Percentiles rank a stretch among this genome's conserved stretches.
phyloP scores from a whole-genome alignment of 164 flowering plant species.

The Macadamia integrifolia region DNA sequence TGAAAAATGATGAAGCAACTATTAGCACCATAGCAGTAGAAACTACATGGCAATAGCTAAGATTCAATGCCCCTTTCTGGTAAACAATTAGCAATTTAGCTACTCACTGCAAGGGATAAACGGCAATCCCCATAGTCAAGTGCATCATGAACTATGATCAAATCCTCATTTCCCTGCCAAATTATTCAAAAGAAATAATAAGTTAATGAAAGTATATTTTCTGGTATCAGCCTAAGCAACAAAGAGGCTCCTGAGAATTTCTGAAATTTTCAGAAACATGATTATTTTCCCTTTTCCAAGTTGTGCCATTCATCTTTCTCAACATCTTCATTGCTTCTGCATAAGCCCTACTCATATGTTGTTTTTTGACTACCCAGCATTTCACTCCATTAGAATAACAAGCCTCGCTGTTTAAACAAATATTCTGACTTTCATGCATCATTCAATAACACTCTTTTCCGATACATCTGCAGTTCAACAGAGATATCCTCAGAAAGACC shows the following conservation, averaged over 20 bases:
- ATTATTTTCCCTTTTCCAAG: too few relatives aligned
- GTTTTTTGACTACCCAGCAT: too few relatives aligned
- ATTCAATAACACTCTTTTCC: too few relatives aligned
- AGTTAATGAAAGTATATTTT: neutral
- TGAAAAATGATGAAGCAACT: conserved; percentile 17
- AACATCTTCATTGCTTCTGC: neutral
- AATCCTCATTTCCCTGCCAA: conserved; percentile 68
- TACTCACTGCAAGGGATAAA: conserved; percentile 82
- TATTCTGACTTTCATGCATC: too few relatives aligned
- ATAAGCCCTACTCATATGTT: too few relatives aligned
- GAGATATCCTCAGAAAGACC: too few relatives aligned
- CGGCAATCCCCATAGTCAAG: conserved; percentile 89
- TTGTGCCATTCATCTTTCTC: neutral
- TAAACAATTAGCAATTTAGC: neutral
- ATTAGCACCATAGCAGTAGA: conserved; percentile 2
- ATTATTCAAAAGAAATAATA: neutral
- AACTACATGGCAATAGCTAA: neutral
- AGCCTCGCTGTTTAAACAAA: too few relatives aligned
- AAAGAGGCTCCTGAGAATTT: too few relatives aligned
- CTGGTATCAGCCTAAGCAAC: too few relatives aligned
- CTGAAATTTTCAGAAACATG: too few relatives aligned
- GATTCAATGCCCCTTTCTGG: neutral
- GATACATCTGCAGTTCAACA: too few relatives aligned
- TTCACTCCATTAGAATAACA: too few relatives aligned
- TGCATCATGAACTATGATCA: conserved; percentile 82